Conservation (phyloP, 345 rosid species). For the Isatis tinctoria region DNA sequence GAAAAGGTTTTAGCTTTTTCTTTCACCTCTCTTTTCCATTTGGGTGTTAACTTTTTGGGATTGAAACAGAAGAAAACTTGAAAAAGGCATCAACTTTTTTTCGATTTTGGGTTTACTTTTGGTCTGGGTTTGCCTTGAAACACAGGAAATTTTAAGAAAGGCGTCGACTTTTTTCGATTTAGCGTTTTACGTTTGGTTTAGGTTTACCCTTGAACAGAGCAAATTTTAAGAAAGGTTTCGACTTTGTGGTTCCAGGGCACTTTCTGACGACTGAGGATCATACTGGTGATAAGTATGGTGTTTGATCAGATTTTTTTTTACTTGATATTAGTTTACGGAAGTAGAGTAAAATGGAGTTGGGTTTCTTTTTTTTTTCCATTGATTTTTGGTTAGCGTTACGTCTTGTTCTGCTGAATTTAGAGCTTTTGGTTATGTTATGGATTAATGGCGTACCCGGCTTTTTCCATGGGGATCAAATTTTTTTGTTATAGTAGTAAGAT, state of each 20-base stretch:
- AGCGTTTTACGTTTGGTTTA: neutral
- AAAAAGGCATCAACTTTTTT: neutral
- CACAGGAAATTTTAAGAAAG: neutral
- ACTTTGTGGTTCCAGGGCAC: neutral
- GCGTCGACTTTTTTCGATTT: constrained; percentile 2
- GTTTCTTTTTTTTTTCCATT: neutral
- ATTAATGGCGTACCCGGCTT: neutral
- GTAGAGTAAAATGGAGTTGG: neutral
- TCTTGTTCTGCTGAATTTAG: neutral
- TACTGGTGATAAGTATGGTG: neutral
- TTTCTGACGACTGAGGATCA: neutral
- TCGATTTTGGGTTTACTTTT: neutral
- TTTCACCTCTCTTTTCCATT: neutral
- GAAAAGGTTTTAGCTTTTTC: constrained; percentile 23
- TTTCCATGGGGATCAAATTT: neutral
- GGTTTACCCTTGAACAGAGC: neutral
- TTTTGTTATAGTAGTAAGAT: neutral
- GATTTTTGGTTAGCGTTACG: neutral
- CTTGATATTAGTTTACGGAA: neutral
- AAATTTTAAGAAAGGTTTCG: neutral
- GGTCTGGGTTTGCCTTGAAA: constrained; percentile 3
- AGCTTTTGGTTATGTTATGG: neutral
- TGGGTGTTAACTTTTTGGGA: neutral
- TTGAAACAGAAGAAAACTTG: constrained; percentile 3
- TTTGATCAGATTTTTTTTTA: neutral